These are phyloP conservation scores for Cenchrus fungigraminus DNA, from an alignment of 176 grass and related monocot genomes.

Conservation along the genomic window DNA sequence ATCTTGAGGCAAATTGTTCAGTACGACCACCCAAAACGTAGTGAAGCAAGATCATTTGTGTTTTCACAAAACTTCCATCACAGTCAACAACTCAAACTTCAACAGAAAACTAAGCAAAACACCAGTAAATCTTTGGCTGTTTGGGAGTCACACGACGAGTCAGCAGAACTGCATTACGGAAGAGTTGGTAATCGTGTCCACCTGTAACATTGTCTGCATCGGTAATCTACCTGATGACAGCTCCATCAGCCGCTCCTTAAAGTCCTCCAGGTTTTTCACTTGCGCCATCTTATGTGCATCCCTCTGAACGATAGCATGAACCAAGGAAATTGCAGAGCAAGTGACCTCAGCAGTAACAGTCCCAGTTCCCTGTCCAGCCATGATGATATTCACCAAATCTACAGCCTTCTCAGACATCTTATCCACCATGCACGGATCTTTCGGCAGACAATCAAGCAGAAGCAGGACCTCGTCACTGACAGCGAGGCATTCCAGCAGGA, in stretches of 20 bases:
- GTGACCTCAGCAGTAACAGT: slow-evolving; percentile 18
- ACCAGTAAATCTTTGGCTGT: slow-evolving; percentile 24
- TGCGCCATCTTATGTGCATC: slow-evolving; percentile 36
- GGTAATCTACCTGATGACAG: slow-evolving; percentile 39
- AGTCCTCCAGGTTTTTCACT: slow-evolving; percentile 46
- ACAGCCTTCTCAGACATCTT: slow-evolving; percentile 28
- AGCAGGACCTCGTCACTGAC: slow-evolving; percentile 42
- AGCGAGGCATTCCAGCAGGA: slow-evolving; percentile 42
- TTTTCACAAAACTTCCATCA: slow-evolving; percentile 13
- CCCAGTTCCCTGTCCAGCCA: slow-evolving; percentile 6
- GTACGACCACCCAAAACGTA: neutral
- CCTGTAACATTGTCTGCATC: slow-evolving; percentile 39
- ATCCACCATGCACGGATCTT: neutral
- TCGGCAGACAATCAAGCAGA: slow-evolving; percentile 37
- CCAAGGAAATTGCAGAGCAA: slow-evolving; percentile 44
- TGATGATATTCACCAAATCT: slow-evolving; percentile 40
- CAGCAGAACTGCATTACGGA: slow-evolving; percentile 5
- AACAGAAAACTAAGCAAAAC: slow-evolving; percentile 25
- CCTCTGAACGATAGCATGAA: slow-evolving; percentile 21
- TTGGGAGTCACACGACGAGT: slow-evolving; percentile 10
- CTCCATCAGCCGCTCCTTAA: slow-evolving; percentile 34
- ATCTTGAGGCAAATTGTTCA: neutral
- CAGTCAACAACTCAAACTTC: slow-evolving; percentile 27
- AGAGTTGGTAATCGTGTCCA: slow-evolving; percentile 25
- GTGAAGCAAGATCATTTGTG: slow-evolving; percentile 9